Evolutionary conservation across 1,284 basidiomycete species (phyloP).

Genomic region (Xerocomus nothofagi): DNA sequence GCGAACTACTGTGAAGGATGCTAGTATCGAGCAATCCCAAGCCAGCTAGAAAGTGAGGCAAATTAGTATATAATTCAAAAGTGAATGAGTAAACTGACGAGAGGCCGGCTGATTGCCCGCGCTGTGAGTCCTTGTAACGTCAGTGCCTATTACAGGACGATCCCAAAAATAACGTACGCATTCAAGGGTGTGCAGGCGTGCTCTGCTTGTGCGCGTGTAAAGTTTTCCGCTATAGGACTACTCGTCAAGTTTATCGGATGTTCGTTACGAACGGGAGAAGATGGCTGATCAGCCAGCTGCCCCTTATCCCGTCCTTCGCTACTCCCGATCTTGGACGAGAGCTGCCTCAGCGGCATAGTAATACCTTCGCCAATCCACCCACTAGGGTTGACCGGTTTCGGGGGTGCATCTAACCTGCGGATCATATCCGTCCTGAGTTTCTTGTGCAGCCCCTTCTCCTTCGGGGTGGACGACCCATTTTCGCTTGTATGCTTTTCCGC

Average conservation of each 20-base stretch:
- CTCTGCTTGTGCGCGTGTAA: constrained; percentile 9
- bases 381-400: constrained; percentile 82
- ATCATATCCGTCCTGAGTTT: constrained; percentile 83
- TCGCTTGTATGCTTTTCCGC: constrained; percentile 25
- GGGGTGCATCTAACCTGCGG: constrained; percentile 74
- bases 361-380: constrained; percentile 62
- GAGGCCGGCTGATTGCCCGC: constrained; percentile 18
- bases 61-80: constrained; percentile 1
- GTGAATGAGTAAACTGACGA: constrained; percentile 12
- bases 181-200: not conserved
- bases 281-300: not conserved
- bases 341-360: constrained; percentile 20
- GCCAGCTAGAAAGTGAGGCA: constrained; percentile 10
- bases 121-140: constrained; percentile 36
- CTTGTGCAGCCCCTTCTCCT: constrained; percentile 25
- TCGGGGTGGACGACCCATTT: constrained; percentile 16
- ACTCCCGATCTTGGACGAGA: constrained; percentile 10
- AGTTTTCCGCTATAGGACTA: not conserved
- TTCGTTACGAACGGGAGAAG: constrained; percentile 3
- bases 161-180: constrained; percentile 9
- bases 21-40: constrained; percentile 37
- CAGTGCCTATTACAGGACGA: not conserved
- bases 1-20: constrained; percentile 24
- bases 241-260: not conserved
- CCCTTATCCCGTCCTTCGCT: constrained; percentile 3